Evolutionary conservation across 768 basidiomycete genomes (phyloP).

Genomic region (Mycena capillaripes): DNA sequence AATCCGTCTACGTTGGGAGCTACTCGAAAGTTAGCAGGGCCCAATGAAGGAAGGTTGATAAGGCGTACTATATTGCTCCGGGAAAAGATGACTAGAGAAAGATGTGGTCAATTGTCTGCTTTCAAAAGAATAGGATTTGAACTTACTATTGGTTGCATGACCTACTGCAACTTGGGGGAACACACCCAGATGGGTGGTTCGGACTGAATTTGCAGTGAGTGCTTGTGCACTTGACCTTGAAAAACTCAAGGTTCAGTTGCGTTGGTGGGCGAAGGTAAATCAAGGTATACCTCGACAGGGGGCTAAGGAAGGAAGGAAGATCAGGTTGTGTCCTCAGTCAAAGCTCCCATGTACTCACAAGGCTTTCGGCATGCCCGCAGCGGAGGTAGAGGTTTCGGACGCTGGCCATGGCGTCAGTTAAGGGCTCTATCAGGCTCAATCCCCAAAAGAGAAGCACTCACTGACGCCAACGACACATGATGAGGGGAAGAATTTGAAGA

Average conservation of each 20-base stretch:
- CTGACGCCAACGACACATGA: conserved; percentile 71
- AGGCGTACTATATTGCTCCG: conserved; percentile 61
- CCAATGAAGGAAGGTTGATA: background rate
- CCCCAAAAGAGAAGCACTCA: conserved; percentile 46
- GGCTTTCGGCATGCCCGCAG: conserved; percentile 62
- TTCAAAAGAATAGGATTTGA: background rate
- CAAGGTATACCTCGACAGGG: conserved; percentile 26
- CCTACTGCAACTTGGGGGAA: conserved; percentile 56
- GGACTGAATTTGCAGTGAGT: conserved; percentile 69
- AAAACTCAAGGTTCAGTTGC: conserved; percentile 7
- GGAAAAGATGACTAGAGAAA: conserved; percentile 55
- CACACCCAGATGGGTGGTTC: conserved; percentile 60
- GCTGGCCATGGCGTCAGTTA: conserved; percentile 40
- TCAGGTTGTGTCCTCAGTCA: conserved; percentile 5
- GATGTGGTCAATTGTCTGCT: conserved; percentile 16
- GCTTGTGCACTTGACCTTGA: conserved; percentile 63
- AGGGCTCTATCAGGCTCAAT: conserved; percentile 10
- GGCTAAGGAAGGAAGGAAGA: conserved; percentile 31
- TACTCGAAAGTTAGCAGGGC: conserved; percentile 36
- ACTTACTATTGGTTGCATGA: conserved; percentile 66
- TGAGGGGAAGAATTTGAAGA: conserved; percentile 29
- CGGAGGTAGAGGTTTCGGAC: conserved; percentile 63
- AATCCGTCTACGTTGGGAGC: conserved; percentile 58
- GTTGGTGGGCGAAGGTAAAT: background rate
- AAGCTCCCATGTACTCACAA: conserved; percentile 56